A percentile compares a stretch with the other conserved stretches of the same genome.
Evolutionary conservation across 257 asterid species (phyloP).

Genomic region (Solanum sejunctum): DNA sequence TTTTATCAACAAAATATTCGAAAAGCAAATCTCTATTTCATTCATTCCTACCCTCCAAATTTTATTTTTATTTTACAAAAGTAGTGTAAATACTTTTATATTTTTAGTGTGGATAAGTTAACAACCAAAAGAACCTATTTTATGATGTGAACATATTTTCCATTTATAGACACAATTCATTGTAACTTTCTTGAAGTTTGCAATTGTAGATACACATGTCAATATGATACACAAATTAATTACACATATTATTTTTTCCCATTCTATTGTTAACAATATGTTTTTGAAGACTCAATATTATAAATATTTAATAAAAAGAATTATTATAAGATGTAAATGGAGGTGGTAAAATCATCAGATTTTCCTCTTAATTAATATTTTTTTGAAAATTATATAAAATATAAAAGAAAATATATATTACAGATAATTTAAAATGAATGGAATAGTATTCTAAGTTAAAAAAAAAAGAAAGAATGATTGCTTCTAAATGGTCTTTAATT

Average conservation of each 20-base stretch:
- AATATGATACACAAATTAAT: not conserved
- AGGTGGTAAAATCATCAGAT: not conserved
- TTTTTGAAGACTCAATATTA: not conserved
- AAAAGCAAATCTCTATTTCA: not conserved
- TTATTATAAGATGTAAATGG: too few relatives aligned
- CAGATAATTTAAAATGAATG: too few relatives aligned
- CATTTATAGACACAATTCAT: not conserved
- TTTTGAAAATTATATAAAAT: accelerated
- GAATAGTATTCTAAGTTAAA: not conserved
- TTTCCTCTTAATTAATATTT: not conserved
- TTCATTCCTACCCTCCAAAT: not conserved
- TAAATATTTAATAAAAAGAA: not conserved
- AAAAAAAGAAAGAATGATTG: not conserved
- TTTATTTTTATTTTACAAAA: not conserved
- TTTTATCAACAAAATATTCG: not conserved
- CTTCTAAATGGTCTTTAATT: not conserved
- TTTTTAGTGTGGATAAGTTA: not conserved
- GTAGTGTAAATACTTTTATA: not conserved
- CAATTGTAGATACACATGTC: not conserved
- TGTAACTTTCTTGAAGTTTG: not conserved
- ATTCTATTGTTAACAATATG: too few relatives aligned
- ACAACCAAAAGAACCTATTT: not conserved
- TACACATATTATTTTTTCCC: not conserved
- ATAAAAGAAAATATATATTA: too few relatives aligned
- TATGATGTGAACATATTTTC: not conserved